Evolutionary conservation across 1,284 basidiomycete genomes (phyloP), one percentile per base, ranked within the genome.

Genomic region (Xanthoconium separans): DNA sequence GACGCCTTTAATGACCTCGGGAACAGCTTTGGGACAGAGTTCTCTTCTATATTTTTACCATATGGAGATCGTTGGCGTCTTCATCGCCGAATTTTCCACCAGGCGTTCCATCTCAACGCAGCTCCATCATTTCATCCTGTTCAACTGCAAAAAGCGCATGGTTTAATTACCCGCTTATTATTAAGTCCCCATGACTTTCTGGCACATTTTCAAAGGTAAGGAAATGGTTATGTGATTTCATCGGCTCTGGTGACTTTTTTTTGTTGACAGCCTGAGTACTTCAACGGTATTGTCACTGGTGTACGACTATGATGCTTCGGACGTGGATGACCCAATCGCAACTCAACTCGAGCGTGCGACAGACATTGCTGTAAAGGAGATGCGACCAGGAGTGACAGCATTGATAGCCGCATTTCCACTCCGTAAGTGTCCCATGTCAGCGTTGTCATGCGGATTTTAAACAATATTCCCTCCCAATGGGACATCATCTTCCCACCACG

Each of bases 1-100:
- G 4, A 3, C 9, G 13, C 18, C 22, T 18, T 45, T 22, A 40
- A 8, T 51, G 20, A 50, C 4, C 27, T 30, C 12, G 20, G 22
- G 16, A 36, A 44, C 15, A 68, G 64, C 30, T 47, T 63, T 20
- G 62, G 60, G 12, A 42, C 36, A 5, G 62, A 56, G 8, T 66
- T 66, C 45, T 44, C 54, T 3, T 65, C 64, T 8, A 45, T 63
- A 45, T 58, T 58, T 24, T 18, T 65, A 12, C 64, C 57, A 4
- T 65, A 68, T 44, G 55, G 62, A n/a, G 60, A 65, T 46, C 53
- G 51, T 7, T 68, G 66, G 63, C 62, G 64, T 1, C 62, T 66
- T 39, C 64, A 66, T 51, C 61, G 66, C 13, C 53, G 65, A n/a
- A 10, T 65, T 18, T 69, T 69, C 45, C 63, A 69, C 30, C 63